A percentile compares a stretch with the other conserved stretches of the same genome.
These are phyloP conservation scores for Colletotrichum liriopes DNA, from an alignment of 2,329 filamentous ascomycete species.

Conservation along the genomic window DNA sequence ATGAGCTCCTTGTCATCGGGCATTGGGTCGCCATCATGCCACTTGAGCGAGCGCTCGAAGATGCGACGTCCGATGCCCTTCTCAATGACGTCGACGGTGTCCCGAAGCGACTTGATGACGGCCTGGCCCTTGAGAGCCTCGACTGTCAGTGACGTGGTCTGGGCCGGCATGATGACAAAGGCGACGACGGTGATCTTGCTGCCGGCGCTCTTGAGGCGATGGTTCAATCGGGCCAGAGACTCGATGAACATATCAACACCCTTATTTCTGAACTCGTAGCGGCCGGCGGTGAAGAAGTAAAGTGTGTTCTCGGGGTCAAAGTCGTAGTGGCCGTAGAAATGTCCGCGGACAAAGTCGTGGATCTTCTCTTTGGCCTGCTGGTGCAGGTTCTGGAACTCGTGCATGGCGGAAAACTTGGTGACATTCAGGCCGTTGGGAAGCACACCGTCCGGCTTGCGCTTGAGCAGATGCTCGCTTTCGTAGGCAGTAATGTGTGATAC, in stretches of 20 bases:
- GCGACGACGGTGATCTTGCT: conserved; percentile 96
- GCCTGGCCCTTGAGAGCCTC: conserved; percentile 97
- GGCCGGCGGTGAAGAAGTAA: conserved; percentile 96
- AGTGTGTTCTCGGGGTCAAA: conserved; percentile 97
- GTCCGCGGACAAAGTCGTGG: conserved; percentile 96
- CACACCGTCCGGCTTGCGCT: conserved; percentile 97
- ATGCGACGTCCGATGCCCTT: conserved; percentile 92
- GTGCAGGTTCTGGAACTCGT: conserved; percentile 99
- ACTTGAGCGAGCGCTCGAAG: conserved; percentile 93
- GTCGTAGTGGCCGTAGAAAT: conserved; percentile 98
- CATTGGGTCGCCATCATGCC: conserved; percentile 94
- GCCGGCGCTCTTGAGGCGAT: conserved; percentile 86
- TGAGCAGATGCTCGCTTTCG: conserved; percentile 96
- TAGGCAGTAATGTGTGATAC: conserved; percentile 99
- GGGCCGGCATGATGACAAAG: conserved; percentile 98
- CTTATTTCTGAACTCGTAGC: conserved; percentile 98
- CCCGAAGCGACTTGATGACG: conserved; percentile 94
- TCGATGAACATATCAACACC: conserved; percentile 99
- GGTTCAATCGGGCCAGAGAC: conserved; percentile 93
- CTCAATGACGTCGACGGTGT: conserved; percentile 94
- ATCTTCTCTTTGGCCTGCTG: conserved; percentile 98
- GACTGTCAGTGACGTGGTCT: conserved; percentile 94
- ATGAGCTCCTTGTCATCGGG: conserved; percentile 98
- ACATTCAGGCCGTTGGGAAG: conserved; percentile 97
- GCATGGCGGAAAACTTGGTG: conserved; percentile 97